These are phyloP conservation scores for Breviolum minutum DNA, from an alignment of 73 alveolate species.

Conservation along the genomic window DNA sequence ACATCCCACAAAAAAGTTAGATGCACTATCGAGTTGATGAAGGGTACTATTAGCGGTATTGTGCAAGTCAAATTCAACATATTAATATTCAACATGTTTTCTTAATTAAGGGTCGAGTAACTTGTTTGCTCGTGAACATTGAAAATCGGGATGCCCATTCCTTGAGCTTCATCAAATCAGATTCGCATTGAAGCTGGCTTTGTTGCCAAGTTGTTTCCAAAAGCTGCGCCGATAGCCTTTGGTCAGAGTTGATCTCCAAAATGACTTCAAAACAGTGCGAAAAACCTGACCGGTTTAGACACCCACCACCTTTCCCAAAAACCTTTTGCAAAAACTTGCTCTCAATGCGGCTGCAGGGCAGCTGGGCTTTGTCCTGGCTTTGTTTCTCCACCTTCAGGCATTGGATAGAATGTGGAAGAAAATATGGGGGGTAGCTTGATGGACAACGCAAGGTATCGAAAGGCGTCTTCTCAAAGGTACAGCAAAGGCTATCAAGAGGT, in stretches of 20 bases:
- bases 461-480: neutral
- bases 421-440: too few species aligned
- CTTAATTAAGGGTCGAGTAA: too few species aligned
- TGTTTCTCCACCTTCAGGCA: neutral
- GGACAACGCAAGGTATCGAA: too few species aligned
- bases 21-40: too few species aligned
- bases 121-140: neutral
- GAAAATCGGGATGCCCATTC: neutral
- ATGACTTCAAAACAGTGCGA: neutral
- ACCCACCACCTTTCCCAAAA: neutral
- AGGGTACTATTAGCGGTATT: too few species aligned
- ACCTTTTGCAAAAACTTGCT: neutral
- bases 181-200: neutral
- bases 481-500: neutral
- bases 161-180: neutral
- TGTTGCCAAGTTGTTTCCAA: conserved; percentile 40
- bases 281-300: neutral
- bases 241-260: neutral
- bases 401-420: too few species aligned
- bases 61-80: too few species aligned
- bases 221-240: conserved; percentile 49
- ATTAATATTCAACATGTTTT: too few species aligned
- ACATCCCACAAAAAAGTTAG: too few species aligned
- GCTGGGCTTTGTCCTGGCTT: neutral
- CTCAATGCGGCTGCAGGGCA: neutral